Evolutionary conservation across 768 basidiomycete genomes (phyloP), one percentile per base, ranked within the genome.

Genomic region (Mycena galericulata): DNA sequence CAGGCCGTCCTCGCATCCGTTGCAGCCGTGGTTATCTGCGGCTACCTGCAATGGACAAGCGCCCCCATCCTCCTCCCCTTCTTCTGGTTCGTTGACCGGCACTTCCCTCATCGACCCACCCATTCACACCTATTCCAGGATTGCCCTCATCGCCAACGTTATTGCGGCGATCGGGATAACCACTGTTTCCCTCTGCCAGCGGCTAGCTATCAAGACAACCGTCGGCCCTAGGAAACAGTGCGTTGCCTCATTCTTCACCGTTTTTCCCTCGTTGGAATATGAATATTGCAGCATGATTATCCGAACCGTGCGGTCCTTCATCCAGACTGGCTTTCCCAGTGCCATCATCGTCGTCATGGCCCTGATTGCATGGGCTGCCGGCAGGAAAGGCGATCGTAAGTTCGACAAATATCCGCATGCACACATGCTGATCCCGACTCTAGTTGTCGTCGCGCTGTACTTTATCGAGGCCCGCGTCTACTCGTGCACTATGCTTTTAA

Each of bases 391-490:
- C 34, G 60, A 18, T 30, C 66, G 69, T 70, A 36, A 50, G 64
- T 36, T n/a, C 24, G 3, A 17, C 17, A 26, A 6, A 24, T 27
- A 22, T 17, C 2, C 32, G 1, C 8, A n/a, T 27, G 4, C 32
- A 15, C 14, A 20, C 9, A 24, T 18, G 32, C 56, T 27, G 10
- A 22, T 26, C 8, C 6, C 24, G 14, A 5, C 8, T 20, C 2
- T 26, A 70, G 65, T 62, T 41, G 61, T 70, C 17, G 43, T 70
- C 22, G 69, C 47, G 32, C 65, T 70, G 8, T 58, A 58, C 46
- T 66, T 66, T 43, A 10, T 70, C n/a, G 59, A 70, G 27, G 60
- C 69, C n/a, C 65, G 69, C 5, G 46, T 67, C 38, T 70, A 70
- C 55, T 66, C 69, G 11, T 62, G 59, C 65, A 70, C 65, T 30